phyloP scores from a whole-genome alignment of 441 rosid species.

The Erodium trifolium region DNA sequence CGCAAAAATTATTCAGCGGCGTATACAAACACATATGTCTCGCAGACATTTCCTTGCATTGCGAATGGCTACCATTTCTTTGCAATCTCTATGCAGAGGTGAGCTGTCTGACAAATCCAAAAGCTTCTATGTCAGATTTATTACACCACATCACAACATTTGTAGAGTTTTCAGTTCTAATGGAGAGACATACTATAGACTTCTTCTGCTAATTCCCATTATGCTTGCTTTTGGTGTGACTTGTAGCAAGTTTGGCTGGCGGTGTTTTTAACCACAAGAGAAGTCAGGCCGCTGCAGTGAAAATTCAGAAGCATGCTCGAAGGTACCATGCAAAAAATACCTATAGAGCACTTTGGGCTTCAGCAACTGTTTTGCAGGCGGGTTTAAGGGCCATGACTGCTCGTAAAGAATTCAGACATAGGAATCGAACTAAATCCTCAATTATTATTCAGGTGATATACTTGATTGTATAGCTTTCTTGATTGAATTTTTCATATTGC shows the following conservation, averaged over 20 bases:
- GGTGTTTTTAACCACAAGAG: slow-evolving; percentile 42
- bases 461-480: slow-evolving; percentile 11
- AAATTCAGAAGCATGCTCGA: slow-evolving; percentile 76
- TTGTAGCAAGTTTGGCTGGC: slow-evolving; percentile 72
- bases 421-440: slow-evolving; percentile 66
- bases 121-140: not conserved
- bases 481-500: slow-evolving; percentile 4
- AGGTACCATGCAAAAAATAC: slow-evolving; percentile 49
- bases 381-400: slow-evolving; percentile 80
- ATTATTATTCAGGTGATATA: slow-evolving; percentile 61
- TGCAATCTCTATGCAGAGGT: slow-evolving; percentile 89
- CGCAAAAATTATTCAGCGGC: slow-evolving; percentile 81
- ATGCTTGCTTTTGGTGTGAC: slow-evolving; percentile 8
- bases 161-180: not conserved
- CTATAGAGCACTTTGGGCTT: slow-evolving; percentile 53
- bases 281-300: slow-evolving; percentile 65
- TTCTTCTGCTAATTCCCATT: not conserved
- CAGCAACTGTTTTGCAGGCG: slow-evolving; percentile 61
- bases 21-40: slow-evolving; percentile 61
- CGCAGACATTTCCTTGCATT: slow-evolving; percentile 63
- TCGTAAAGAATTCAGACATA: slow-evolving; percentile 63
- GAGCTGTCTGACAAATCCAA: slow-evolving; percentile 12
- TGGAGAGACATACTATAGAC: not conserved
- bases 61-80: slow-evolving; percentile 46
- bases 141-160: not conserved